phyloP scores from a whole-genome alignment of 352 stramenopile genomes.

The Aphanomyces euteiches region DNA sequence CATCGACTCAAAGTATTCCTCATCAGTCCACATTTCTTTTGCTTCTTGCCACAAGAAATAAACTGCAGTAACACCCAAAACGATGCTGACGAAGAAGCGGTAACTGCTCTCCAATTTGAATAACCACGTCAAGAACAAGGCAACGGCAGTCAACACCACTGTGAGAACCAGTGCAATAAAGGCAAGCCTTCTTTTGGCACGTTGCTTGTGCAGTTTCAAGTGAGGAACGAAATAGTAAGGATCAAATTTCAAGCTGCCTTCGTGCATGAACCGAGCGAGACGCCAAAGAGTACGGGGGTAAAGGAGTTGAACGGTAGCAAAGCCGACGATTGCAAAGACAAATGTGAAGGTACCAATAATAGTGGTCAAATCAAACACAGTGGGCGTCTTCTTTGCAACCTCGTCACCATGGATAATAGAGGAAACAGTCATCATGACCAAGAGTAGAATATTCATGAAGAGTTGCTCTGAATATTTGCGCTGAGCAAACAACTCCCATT shows the following conservation, averaged over 20 bases:
- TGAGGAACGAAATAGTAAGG: slow-evolving; percentile 4
- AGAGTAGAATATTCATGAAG: slow-evolving; percentile 10
- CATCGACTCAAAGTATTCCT: slow-evolving; percentile 10
- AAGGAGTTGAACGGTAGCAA: neutral
- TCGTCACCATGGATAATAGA: neutral
- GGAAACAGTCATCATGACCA: slow-evolving; percentile 18
- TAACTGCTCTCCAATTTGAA: neutral
- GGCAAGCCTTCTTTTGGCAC: neutral
- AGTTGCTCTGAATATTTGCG: slow-evolving; percentile 19
- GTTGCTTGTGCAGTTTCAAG: slow-evolving; percentile 14
- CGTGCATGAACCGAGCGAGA: slow-evolving; percentile 7
- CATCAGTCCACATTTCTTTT: neutral
- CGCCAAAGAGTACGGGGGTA: slow-evolving; percentile 5
- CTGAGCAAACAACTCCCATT: slow-evolving; percentile 24
- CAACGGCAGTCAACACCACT: neutral
- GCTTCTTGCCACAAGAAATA: slow-evolving; percentile 19
- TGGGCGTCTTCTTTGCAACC: too few species aligned
- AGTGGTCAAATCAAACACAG: neutral
- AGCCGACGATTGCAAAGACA: neutral
- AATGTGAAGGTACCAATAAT: neutral
- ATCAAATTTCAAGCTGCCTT: slow-evolving; percentile 19
- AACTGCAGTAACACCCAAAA: neutral
- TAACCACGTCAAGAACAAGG: neutral
- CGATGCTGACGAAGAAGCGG: slow-evolving; percentile 4
- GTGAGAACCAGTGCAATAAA: slow-evolving; percentile 6